Percentiles rank a stretch among this genome's conserved stretches.
Conservation (phyloP, 2,329 filamentous ascomycete species). For the Dothideomycetes sp. region DNA sequence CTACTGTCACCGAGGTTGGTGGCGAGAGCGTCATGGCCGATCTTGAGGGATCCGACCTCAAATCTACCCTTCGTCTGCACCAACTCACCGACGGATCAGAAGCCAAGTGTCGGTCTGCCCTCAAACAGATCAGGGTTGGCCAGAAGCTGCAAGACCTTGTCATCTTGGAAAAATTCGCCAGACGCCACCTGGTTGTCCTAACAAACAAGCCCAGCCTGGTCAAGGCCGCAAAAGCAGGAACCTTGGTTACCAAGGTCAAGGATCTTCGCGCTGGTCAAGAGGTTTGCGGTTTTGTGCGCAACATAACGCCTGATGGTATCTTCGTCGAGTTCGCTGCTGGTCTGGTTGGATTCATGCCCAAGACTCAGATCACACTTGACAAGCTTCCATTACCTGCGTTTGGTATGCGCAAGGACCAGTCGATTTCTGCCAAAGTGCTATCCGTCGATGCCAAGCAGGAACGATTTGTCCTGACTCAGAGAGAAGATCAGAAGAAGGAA, state of each 20-base stretch:
- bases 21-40: constrained; percentile 50
- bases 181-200: constrained; percentile 62
- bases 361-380: constrained; percentile 63
- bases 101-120: constrained; percentile 63
- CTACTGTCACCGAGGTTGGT: constrained; percentile 45
- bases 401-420: constrained; percentile 66
- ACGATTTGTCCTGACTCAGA: constrained; percentile 57
- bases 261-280: constrained; percentile 58
- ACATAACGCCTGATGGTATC: constrained; percentile 67
- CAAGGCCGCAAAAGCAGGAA: constrained; percentile 60
- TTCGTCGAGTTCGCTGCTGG: constrained; percentile 82
- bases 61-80: constrained; percentile 62
- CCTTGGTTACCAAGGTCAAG: constrained; percentile 59
- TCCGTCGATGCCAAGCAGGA: constrained; percentile 60
- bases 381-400: constrained; percentile 59
- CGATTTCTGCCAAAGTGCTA: constrained; percentile 60
- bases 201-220: constrained; percentile 77
- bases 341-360: constrained; percentile 69
- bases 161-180: constrained; percentile 74
- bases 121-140: constrained; percentile 75
- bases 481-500: constrained; percentile 27
- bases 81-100: constrained; percentile 79
- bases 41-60: constrained; percentile 60
- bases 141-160: constrained; percentile 74
- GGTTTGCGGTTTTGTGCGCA: constrained; percentile 71